Evolutionary conservation across 345 rosid species (phyloP).

Genomic region (Gossypioides kirkii): DNA sequence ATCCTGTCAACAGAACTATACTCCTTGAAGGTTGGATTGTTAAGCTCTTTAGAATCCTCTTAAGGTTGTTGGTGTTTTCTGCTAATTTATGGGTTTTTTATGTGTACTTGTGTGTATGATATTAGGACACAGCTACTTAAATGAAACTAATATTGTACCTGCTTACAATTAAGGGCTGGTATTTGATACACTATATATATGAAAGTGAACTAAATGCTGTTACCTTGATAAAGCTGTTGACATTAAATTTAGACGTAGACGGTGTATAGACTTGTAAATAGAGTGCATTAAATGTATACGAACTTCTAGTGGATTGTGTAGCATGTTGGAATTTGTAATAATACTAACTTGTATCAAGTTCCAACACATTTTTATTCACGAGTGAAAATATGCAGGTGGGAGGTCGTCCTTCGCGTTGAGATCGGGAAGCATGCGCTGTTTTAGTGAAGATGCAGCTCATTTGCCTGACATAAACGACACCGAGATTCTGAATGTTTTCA

Average conservation of each 20-base stretch:
- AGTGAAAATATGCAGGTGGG: conserved; percentile 32
- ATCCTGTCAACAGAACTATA: no score
- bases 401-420: conserved; percentile 36
- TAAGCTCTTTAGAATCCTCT: background rate
- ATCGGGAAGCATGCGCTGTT: conserved; percentile 44
- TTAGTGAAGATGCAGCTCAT: conserved; percentile 59
- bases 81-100: background rate
- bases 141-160: no score
- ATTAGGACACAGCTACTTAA: no score
- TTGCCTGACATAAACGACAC: conserved; percentile 62
- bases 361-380: background rate
- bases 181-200: no score
- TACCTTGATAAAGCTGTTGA: no score
- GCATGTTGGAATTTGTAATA: background rate
- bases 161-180: no score
- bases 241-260: no score
- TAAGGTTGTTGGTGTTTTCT: background rate
- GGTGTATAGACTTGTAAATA: no score
- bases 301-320: background rate
- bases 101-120: background rate
- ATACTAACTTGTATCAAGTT: conserved; percentile 3
- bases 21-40: background rate
- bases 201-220: no score
- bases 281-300: background rate
- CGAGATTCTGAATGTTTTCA: conserved; percentile 49